These are phyloP conservation scores for Fistulifera pelliculosa DNA, from an alignment of 108 stramenopile species.

Conservation along the genomic window DNA sequence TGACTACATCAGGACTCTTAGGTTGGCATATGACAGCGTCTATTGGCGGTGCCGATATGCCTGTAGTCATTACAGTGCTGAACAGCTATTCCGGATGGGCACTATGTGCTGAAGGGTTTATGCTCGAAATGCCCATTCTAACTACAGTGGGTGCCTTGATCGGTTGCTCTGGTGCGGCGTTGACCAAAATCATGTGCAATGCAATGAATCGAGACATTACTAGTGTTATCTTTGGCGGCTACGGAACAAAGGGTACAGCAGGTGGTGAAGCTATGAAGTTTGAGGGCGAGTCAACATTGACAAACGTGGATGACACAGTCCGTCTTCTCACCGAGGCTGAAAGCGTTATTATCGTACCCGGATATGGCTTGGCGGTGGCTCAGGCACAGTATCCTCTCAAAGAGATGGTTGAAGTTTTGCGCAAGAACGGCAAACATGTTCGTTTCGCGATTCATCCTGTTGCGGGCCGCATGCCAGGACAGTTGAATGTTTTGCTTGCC, in stretches of 20 bases:
- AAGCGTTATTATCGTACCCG: conserved; percentile 93
- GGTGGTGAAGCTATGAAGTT: conserved; percentile 86
- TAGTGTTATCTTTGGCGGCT: conserved; percentile 94
- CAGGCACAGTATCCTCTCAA: conserved; percentile 96
- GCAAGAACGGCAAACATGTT: conserved; percentile 84
- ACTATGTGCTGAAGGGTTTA: conserved; percentile 98
- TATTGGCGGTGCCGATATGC: conserved; percentile 98
- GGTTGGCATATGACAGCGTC: conserved; percentile 92
- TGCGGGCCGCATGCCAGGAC: conserved; percentile 99
- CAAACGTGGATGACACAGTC: conserved; percentile 73
- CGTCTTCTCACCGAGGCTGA: conserved; percentile 79
- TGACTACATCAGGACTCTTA: conserved; percentile 66
- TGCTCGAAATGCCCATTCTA: conserved; percentile 96
- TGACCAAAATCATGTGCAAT: conserved; percentile 99
- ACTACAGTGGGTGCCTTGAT: conserved; percentile 98
- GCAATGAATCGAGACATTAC: conserved; percentile 97
- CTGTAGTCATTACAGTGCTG: conserved; percentile 96
- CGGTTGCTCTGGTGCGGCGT: conserved; percentile 96
- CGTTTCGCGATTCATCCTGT: conserved; percentile 97
- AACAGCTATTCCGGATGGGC: conserved; percentile 92
- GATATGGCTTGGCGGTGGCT: conserved; percentile 97
- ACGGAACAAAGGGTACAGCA: conserved; percentile 80
- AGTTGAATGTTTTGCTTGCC: conserved; percentile 96
- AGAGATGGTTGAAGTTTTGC: conserved; percentile 85
- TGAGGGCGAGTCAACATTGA: conserved; percentile 88